Evolutionary conservation across 768 basidiomycete species (phyloP).

Genomic region (Tulasnella sp.): DNA sequence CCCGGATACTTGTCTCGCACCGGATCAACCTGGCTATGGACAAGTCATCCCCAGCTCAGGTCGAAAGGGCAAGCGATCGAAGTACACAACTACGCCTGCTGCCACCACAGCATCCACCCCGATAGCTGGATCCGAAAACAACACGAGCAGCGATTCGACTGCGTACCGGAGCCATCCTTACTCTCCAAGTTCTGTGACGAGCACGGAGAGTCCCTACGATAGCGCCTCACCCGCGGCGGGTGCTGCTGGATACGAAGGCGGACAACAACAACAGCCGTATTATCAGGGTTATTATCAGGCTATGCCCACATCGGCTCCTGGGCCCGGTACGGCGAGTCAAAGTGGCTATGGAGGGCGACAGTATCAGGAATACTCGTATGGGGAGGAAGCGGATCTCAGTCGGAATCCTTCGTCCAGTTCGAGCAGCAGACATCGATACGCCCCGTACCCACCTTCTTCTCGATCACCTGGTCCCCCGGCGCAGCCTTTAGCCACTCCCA

Average conservation of each 20-base stretch:
- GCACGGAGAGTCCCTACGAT: too few relatives aligned
- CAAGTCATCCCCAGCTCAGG: slow-evolving; percentile 50
- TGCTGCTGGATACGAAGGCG: too few relatives aligned
- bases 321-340: neutral
- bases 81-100: neutral
- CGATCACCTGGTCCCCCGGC: neutral
- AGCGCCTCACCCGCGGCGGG: too few relatives aligned
- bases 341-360: neutral
- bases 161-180: too few relatives aligned
- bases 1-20: slow-evolving; percentile 72
- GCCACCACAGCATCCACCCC: too few relatives aligned
- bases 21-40: slow-evolving; percentile 80
- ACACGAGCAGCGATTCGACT: too few relatives aligned
- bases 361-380: neutral
- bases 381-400: neutral
- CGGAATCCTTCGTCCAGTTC: slow-evolving; percentile 1
- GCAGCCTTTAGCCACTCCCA: neutral
- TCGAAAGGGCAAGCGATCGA: slow-evolving; percentile 13
- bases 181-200: too few relatives aligned
- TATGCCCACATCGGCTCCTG: slow-evolving; percentile 10
- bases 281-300: neutral
- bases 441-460: neutral
- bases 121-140: too few relatives aligned
- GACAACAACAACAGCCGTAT: too few relatives aligned
- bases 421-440: slow-evolving; percentile 9